phyloP scores from a whole-genome alignment of 2,329 filamentous ascomycete species.

The Cephalotrichum gorgonifer region DNA sequence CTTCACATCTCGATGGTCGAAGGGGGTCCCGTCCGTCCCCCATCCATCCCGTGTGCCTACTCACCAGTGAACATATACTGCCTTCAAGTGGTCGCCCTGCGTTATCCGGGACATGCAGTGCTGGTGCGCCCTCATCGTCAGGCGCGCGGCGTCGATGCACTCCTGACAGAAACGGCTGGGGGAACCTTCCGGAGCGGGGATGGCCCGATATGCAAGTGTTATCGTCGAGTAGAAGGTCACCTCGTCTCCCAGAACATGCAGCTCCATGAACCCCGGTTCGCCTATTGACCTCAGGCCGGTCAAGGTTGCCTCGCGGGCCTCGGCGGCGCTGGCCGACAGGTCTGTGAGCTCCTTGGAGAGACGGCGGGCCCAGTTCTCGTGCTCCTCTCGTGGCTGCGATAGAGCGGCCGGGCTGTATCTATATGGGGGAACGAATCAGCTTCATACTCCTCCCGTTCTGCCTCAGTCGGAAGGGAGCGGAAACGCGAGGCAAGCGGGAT shows the following conservation, averaged over 20 bases:
- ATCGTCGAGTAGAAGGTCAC: constrained; percentile 35
- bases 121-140: constrained; percentile 34
- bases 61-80: constrained; percentile 42
- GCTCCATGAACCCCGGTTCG: constrained; percentile 28
- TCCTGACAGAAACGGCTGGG: constrained; percentile 34
- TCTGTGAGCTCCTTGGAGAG: constrained; percentile 26
- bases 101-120: constrained; percentile 33
- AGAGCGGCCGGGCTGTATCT: constrained; percentile 41
- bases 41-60: too few species aligned
- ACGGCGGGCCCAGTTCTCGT: constrained; percentile 26
- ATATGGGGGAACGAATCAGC: constrained; percentile 6
- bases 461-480: background rate
- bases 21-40: too few species aligned
- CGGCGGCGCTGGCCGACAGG: constrained; percentile 24
- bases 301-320: constrained; percentile 22
- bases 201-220: constrained; percentile 41
- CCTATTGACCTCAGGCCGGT: constrained; percentile 25
- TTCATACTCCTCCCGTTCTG: background rate
- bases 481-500: background rate
- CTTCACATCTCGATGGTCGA: too few species aligned
- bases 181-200: constrained; percentile 32
- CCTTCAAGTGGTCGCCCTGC: constrained; percentile 27
- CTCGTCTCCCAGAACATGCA: constrained; percentile 35
- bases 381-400: constrained; percentile 24
- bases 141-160: constrained; percentile 38